A percentile compares a stretch with the other conserved stretches of the same genome.
Conservation (phyloP, 441 rosid species). For the Capsella rubella region DNA sequence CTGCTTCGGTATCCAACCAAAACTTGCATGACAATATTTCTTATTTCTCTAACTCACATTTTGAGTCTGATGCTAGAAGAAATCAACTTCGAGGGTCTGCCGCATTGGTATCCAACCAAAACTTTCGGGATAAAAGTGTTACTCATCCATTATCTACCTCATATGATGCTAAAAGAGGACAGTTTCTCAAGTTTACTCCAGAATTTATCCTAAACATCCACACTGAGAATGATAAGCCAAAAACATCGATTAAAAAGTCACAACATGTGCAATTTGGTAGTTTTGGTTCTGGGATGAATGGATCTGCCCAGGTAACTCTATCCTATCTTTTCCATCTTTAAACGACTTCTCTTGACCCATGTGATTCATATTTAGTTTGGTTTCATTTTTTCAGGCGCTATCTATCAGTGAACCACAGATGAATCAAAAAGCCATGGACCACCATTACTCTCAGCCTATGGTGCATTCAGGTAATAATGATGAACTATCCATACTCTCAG, state of each 20-base stretch:
- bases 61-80: no score
- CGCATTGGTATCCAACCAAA: no score
- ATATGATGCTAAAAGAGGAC: no score
- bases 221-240: no score
- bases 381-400: conserved; percentile 50
- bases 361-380: no score
- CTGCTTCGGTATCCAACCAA: conserved; percentile 61
- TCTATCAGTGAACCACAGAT: conserved; percentile 5
- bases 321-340: background rate
- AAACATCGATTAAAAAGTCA: background rate
- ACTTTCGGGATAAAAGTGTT: no score
- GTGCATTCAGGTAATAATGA: conserved; percentile 83
- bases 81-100: no score
- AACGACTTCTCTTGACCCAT: background rate
- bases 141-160: no score
- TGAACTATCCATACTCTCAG: conserved; percentile 63
- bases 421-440: conserved; percentile 3
- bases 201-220: no score
- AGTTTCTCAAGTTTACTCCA: no score
- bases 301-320: conserved; percentile 52
- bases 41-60: no score
- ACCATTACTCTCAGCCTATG: conserved; percentile 58
- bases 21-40: conserved; percentile 29
- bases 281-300: conserved; percentile 51
- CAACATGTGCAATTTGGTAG: conserved; percentile 61